A percentile compares a stretch with the other conserved stretches of the same genome.
Evolutionary conservation across 164 flowering plant species (phyloP).

Genomic region (Kingdonia uniflora): DNA sequence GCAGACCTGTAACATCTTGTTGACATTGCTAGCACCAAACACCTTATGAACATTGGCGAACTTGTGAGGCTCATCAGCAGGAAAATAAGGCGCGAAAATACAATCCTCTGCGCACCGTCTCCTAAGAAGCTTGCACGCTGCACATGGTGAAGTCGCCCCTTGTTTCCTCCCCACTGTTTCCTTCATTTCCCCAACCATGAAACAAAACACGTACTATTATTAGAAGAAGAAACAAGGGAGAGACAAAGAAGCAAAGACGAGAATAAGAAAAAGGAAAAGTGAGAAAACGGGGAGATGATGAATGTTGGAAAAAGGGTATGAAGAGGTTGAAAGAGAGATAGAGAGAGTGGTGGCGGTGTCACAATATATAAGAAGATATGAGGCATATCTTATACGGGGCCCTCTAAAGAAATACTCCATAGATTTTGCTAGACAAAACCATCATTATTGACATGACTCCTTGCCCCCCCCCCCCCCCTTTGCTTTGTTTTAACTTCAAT

Average conservation of each 20-base stretch:
- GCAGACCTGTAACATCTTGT: conserved; percentile 83
- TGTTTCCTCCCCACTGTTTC: conserved; percentile 39
- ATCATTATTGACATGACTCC: conserved; percentile 8
- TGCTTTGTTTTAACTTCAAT: no score
- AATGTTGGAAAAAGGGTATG: neutral
- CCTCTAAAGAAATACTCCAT: conserved; percentile 6
- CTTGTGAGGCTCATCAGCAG: conserved; percentile 84
- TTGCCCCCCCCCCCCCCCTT: conserved; percentile 6
- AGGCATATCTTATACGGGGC: conserved; percentile 8
- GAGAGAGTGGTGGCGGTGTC: neutral
- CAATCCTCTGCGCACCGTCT: conserved; percentile 71
- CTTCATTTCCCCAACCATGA: conserved; percentile 17
- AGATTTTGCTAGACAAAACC: conserved; percentile 16
- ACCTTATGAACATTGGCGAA: conserved; percentile 87
- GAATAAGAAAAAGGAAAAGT: neutral
- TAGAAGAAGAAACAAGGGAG: neutral
- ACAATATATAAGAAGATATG: conserved; percentile 2
- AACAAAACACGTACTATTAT: neutral
- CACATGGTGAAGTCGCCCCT: conserved; percentile 65
- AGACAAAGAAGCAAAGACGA: neutral
- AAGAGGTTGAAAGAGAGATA: neutral
- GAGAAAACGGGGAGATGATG: neutral
- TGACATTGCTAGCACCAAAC: conserved; percentile 91
- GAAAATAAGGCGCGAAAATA: conserved; percentile 80
- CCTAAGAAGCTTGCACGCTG: conserved; percentile 80